Evolutionary conservation across 2,329 filamentous ascomycete genomes (phyloP), one percentile per base, ranked within the genome.

Genomic region (Ophiostoma pallidulum): DNA sequence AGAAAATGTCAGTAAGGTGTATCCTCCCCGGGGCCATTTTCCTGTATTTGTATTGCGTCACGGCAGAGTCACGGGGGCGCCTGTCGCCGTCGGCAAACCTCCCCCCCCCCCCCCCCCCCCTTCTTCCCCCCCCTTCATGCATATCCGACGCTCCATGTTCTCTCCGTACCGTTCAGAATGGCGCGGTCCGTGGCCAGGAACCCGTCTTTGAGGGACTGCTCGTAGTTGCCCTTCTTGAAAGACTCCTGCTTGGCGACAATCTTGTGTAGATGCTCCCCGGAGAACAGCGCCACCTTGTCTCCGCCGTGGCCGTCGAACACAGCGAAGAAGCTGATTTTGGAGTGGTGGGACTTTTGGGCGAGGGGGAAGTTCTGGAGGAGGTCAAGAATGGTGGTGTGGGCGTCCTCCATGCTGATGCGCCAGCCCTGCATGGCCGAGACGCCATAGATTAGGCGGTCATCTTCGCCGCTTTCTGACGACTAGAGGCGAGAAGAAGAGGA

Each of bases 321-420:
- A 60, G 91, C 92, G 63, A 98, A 98, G 72, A 95, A 97, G 57
- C 89, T 89, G 61, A 97, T 74, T 63, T 85, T 82, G 59, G 83
- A 79, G 59, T 82, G 72, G 58, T 83, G 76, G 44, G 80, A 79
- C 58, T 83, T 76, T 56, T 80, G 71, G 22, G 78, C 74, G 47
- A 82, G 64, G 51, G 64, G 63, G 50, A 67, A 60, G 49, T 64
- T 60, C 52, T 80, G 73, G 61, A 92, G 79, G 57, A 97, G 80
- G 67, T 97, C 87, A 64, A 98, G 84, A 45, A 97, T 72, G 48
- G 86, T 78, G 53, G 86, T 87, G 71, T 98, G 92, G 54, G 92
- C 82, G 66, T 98, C 92, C 68, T 98, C 92, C 92, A 98, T 98
- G 74, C 87, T 95, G 71, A 98, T 97, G 72, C 92, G 86, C 92